Conservation (phyloP, 768 basidiomycete species). For the Clavulina sp. region DNA sequence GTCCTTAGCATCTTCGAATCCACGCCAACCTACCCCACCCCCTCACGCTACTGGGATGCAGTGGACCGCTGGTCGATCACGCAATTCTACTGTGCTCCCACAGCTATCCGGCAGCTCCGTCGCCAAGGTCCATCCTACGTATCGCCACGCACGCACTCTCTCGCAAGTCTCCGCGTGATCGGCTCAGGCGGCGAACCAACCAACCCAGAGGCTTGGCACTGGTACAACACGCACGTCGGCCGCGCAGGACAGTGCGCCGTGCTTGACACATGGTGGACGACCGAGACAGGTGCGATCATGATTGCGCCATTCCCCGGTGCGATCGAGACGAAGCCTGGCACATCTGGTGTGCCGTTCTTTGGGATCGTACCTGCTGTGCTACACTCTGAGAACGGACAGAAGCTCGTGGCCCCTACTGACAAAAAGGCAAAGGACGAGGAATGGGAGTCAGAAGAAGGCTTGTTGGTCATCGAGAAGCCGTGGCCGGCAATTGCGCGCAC, state of each 20-base stretch:
- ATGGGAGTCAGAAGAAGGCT: constrained; percentile 39
- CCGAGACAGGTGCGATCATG: constrained; percentile 92
- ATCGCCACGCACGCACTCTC: constrained; percentile 65
- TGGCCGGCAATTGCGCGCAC: constrained; percentile 96
- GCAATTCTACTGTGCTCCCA: constrained; percentile 89
- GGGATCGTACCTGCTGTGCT: constrained; percentile 80
- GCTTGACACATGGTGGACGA: constrained; percentile 94
- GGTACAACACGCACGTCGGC: constrained; percentile 95
- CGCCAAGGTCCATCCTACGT: constrained; percentile 76
- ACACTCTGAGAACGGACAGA: constrained; percentile 65
- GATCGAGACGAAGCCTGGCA: constrained; percentile 87
- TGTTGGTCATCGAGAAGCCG: constrained; percentile 65
- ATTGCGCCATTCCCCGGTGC: constrained; percentile 94
- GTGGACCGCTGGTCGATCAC: constrained; percentile 88
- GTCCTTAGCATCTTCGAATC: constrained; percentile 64
- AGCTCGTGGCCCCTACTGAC: too few species aligned
- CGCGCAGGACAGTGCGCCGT: constrained; percentile 72
- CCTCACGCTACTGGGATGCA: constrained; percentile 91
- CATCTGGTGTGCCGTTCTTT: constrained; percentile 96
- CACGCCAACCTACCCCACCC: constrained; percentile 91
- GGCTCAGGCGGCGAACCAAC: constrained; percentile 96
- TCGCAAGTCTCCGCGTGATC: constrained; percentile 67
- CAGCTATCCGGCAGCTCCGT: constrained; percentile 84
- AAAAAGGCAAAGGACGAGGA: constrained; percentile 38
- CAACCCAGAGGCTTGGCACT: constrained; percentile 98